phyloP scores from a whole-genome alignment of 2,329 filamentous ascomycete species.

The Colletotrichum sp. region DNA sequence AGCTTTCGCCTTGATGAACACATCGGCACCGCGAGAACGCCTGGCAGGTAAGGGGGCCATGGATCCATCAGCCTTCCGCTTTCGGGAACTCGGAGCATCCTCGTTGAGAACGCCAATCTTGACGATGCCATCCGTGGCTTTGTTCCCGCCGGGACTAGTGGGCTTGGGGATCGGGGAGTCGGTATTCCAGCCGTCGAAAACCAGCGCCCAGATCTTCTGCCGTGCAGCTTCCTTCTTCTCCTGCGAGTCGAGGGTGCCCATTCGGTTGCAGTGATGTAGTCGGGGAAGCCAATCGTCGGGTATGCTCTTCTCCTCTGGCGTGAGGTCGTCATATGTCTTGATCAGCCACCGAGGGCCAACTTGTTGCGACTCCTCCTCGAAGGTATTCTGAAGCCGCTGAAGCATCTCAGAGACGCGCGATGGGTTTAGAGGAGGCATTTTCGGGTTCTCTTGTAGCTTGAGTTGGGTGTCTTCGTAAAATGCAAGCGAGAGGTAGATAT shows the following conservation, averaged over 20 bases:
- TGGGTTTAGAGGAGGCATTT: background rate
- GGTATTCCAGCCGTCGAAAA: background rate
- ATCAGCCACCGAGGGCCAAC: background rate
- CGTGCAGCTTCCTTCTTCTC: background rate
- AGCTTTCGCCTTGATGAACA: background rate
- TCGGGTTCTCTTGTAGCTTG: background rate
- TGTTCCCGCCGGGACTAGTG: background rate
- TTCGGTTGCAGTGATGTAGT: background rate
- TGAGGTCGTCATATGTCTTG: background rate
- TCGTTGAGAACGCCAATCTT: background rate
- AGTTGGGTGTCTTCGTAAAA: background rate
- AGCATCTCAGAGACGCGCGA: background rate
- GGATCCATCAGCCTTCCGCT: background rate
- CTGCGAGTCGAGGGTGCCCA: background rate
- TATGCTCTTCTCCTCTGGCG: background rate
- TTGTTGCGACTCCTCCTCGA: background rate
- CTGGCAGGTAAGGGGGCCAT: background rate
- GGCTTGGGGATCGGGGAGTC: background rate
- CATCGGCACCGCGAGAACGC: background rate
- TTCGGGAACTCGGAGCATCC: background rate
- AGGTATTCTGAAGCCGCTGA: background rate
- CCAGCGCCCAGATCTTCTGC: background rate
- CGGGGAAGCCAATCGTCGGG: background rate
- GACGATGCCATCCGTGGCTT: background rate
- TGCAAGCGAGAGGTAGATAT: background rate